Conservation (phyloP, 805 yeast genomes). For the Candida dendrica region DNA sequence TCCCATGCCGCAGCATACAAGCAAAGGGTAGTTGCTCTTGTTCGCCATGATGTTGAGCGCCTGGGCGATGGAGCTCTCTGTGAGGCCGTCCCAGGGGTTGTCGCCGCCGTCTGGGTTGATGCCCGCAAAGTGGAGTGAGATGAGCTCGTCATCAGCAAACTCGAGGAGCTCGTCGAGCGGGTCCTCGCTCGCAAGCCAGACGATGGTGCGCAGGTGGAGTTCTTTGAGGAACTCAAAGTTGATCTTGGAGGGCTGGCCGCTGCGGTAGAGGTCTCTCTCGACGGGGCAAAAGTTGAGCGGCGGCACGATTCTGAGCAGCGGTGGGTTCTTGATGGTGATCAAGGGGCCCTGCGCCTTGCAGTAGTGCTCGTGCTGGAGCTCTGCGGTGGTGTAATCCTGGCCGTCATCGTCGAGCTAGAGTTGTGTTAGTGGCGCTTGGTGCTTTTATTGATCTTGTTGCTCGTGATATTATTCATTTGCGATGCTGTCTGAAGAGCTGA, state of each 20-base stretch:
- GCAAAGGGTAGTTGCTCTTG: constrained; percentile 69
- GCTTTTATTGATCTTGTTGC: too few species aligned
- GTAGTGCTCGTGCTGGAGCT: constrained; percentile 22
- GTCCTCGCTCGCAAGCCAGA: constrained; percentile 95
- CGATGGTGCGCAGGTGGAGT: constrained; percentile 66
- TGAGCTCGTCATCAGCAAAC: constrained; percentile 67
- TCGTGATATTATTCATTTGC: too few species aligned
- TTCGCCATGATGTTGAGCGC: constrained; percentile 74
- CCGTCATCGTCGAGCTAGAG: background rate
- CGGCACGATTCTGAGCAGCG: constrained; percentile 70
- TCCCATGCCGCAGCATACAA: constrained; percentile 98
- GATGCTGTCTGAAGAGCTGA: too few species aligned
- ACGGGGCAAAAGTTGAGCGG: constrained; percentile 95
- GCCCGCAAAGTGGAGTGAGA: constrained; percentile 77
- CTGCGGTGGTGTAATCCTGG: constrained; percentile 22
- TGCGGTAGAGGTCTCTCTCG: constrained; percentile 75
- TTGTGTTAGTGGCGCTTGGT: background rate
- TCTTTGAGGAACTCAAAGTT: constrained; percentile 81
- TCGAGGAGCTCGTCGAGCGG: constrained; percentile 84
- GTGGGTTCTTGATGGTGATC: constrained; percentile 40
- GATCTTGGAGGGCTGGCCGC: constrained; percentile 93
- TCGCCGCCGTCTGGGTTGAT: constrained; percentile 70
- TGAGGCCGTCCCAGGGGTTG: constrained; percentile 95
- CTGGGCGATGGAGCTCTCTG: constrained; percentile 70
- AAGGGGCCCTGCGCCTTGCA: constrained; percentile 1